Conservation (phyloP, 2,329 filamentous ascomycete species). For the Exserohilum rostratum region DNA sequence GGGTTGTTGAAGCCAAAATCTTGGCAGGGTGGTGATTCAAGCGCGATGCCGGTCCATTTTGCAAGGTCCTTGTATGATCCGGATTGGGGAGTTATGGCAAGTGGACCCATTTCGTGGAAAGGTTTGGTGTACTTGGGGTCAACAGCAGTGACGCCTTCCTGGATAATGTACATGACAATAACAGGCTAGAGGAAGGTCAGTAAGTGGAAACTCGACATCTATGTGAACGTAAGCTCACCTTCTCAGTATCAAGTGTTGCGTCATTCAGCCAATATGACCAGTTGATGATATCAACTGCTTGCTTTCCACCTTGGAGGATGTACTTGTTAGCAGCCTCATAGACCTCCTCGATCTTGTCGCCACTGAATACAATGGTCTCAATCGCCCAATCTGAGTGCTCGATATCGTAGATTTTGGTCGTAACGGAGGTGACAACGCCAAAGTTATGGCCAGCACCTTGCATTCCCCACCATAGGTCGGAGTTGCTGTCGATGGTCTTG, state of each 20-base stretch:
- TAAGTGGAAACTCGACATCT: neutral
- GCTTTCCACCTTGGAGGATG: constrained; percentile 52
- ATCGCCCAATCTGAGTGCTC: constrained; percentile 28
- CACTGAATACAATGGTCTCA: constrained; percentile 33
- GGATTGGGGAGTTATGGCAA: constrained; percentile 17
- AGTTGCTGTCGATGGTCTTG: constrained; percentile 48
- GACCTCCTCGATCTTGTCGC: constrained; percentile 58
- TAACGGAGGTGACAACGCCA: constrained; percentile 40
- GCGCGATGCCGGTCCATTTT: constrained; percentile 29
- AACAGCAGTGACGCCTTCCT: constrained; percentile 30
- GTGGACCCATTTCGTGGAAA: constrained; percentile 25
- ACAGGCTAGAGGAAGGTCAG: neutral
- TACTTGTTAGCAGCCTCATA: constrained; percentile 57
- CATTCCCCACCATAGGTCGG: constrained; percentile 64
- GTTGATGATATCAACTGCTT: constrained; percentile 46
- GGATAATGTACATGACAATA: constrained; percentile 32
- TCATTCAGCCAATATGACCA: constrained; percentile 37
- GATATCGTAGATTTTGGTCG: constrained; percentile 53
- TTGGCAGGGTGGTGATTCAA: constrained; percentile 35
- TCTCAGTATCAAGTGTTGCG: neutral
- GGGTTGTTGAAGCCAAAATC: constrained; percentile 34
- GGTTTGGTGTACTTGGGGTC: constrained; percentile 28
- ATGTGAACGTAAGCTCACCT: neutral
- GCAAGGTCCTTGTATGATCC: constrained; percentile 32
- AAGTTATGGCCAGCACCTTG: constrained; percentile 55